These are phyloP conservation scores for Lactuca sativa DNA, from an alignment of 129 eudicot genomes.

Conservation along the genomic window DNA sequence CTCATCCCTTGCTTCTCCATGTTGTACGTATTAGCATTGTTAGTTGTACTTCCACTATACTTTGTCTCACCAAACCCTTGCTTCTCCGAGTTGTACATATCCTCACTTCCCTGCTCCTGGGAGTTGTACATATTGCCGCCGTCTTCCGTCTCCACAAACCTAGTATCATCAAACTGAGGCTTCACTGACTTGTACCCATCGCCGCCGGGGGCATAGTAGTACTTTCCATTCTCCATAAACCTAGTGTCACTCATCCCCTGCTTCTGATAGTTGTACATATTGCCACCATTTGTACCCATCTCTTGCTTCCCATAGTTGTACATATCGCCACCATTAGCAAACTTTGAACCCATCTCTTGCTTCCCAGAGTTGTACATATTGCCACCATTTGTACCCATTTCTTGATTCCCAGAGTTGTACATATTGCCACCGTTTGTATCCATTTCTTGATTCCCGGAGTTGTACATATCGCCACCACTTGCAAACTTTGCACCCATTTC, in stretches of 20 bases:
- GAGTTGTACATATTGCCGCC: constrained; percentile 34
- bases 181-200: constrained; percentile 31
- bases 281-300: constrained; percentile 3
- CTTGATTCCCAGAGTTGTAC: constrained; percentile 24
- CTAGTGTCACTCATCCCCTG: constrained; percentile 43
- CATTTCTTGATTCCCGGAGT: constrained; percentile 8
- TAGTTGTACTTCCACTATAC: constrained; percentile 12
- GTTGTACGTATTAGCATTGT: constrained; percentile 41
- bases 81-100: constrained; percentile 26
- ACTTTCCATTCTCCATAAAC: constrained; percentile 34
- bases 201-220: constrained; percentile 14
- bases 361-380: constrained; percentile 26
- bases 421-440: constrained; percentile 15
- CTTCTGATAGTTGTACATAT: constrained; percentile 35
- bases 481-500: not conserved
- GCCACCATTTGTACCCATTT: constrained; percentile 10
- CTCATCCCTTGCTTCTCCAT: constrained; percentile 57
- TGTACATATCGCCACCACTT: constrained; percentile 22
- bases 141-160: constrained; percentile 27
- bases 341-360: not conserved
- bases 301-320: constrained; percentile 22
- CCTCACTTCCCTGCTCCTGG: constrained; percentile 26
- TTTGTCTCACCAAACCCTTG: constrained; percentile 5
- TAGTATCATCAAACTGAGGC: constrained; percentile 26
- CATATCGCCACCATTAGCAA: constrained; percentile 18